Evolutionary conservation across 2,329 filamentous ascomycete species (phyloP).

Genomic region (Ceratocystis colombiana): DNA sequence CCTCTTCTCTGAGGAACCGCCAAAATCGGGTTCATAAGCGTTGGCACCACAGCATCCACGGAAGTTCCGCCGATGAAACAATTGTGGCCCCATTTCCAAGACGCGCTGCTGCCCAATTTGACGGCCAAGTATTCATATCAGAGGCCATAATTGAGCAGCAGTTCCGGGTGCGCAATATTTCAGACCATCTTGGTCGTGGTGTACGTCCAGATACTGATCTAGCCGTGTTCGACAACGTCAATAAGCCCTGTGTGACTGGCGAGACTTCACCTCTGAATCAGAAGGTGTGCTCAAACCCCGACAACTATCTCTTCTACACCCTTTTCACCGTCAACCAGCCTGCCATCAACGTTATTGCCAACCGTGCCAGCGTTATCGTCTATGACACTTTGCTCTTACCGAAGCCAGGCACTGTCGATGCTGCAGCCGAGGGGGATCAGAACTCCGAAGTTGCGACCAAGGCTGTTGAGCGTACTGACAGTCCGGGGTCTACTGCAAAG

Average conservation of each 20-base stretch:
- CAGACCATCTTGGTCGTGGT: constrained; percentile 39
- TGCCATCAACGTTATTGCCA: constrained; percentile 23
- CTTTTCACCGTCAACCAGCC: constrained; percentile 37
- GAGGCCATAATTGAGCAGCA: constrained; percentile 42
- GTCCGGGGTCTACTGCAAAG: background rate
- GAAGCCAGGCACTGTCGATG: constrained; percentile 29
- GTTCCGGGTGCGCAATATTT: constrained; percentile 36
- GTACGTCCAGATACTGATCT: constrained; percentile 30
- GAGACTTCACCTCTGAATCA: constrained; percentile 25
- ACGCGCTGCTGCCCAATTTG: constrained; percentile 38
- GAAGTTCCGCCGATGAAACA: constrained; percentile 26
- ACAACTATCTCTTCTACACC: constrained; percentile 45
- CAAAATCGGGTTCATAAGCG: constrained; percentile 25
- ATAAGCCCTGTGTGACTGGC: constrained; percentile 36
- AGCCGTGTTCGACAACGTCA: constrained; percentile 37
- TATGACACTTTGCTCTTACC: constrained; percentile 17
- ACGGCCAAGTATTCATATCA: constrained; percentile 36
- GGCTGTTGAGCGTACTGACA: background rate
- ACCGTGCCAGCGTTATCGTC: constrained; percentile 14
- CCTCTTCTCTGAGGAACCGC: constrained; percentile 26
- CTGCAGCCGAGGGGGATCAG: background rate
- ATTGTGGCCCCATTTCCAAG: constrained; percentile 33
- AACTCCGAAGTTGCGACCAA: background rate
- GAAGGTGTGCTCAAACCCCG: constrained; percentile 36
- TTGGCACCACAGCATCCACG: constrained; percentile 25